These are phyloP conservation scores for Termitomyces sp. DNA, from an alignment of 768 basidiomycete genomes.

Conservation along the genomic window DNA sequence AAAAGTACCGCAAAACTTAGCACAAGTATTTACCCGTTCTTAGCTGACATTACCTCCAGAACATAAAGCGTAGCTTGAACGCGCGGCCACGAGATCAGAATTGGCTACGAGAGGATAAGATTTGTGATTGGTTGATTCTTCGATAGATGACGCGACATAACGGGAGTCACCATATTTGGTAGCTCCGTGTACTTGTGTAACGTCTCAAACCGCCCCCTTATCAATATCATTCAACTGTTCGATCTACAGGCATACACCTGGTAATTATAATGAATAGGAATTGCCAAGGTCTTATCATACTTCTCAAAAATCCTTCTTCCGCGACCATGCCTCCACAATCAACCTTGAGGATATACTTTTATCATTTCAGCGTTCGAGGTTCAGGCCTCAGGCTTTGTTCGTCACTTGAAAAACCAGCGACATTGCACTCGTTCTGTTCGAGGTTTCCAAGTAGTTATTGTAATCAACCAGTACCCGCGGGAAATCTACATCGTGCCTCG, in stretches of 20 bases:
- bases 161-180: constrained; percentile 11
- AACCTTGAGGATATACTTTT: neutral
- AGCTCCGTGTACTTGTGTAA: neutral
- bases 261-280: neutral
- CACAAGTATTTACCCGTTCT: constrained; percentile 18
- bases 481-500: constrained; percentile 50
- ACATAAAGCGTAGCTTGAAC: constrained; percentile 29
- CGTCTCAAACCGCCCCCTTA: neutral
- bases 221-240: neutral
- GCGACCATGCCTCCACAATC: neutral
- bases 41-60: constrained; percentile 43
- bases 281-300: neutral
- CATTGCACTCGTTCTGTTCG: neutral
- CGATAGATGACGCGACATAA: constrained; percentile 7
- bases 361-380: neutral
- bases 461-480: neutral
- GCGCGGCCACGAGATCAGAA: constrained; percentile 11
- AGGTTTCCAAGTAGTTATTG: neutral
- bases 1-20: constrained; percentile 26
- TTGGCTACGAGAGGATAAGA: constrained; percentile 6
- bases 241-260: neutral
- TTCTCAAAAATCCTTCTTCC: neutral
- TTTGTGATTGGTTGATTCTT: constrained; percentile 2
- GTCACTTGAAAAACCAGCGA: neutral
- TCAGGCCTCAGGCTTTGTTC: neutral